Evolutionary conservation across 768 basidiomycete species (phyloP).

Genomic region (Leucocoprinus leucothites): DNA sequence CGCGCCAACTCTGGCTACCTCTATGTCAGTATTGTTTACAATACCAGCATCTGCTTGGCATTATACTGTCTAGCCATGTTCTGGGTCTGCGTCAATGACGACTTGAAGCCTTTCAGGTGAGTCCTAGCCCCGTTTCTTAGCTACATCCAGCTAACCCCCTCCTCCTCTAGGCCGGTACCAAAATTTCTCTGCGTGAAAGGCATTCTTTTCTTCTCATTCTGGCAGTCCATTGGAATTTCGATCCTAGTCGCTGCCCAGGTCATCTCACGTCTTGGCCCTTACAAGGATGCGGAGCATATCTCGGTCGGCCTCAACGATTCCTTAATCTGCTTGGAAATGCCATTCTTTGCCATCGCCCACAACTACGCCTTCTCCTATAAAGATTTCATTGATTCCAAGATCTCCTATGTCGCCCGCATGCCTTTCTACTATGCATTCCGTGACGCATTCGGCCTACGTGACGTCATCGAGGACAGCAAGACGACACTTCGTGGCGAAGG

Average conservation of each 20-base stretch:
- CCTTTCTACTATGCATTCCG: conserved; percentile 82
- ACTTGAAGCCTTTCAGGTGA: conserved; percentile 85
- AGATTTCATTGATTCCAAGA: conserved; percentile 69
- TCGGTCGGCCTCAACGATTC: conserved; percentile 88
- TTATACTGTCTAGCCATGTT: conserved; percentile 95
- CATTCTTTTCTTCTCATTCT: conserved; percentile 97
- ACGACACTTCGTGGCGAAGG: conserved; percentile 83
- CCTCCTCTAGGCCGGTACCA: conserved; percentile 68
- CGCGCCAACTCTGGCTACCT: conserved; percentile 85
- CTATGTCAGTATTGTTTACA: conserved; percentile 85
- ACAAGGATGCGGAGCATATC: conserved; percentile 85
- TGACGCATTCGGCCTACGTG: conserved; percentile 84
- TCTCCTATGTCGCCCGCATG: conserved; percentile 80
- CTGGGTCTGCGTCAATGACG: conserved; percentile 90
- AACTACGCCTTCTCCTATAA: conserved; percentile 91
- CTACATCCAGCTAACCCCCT: not conserved
- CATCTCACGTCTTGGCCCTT: conserved; percentile 80
- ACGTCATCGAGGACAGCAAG: conserved; percentile 84
- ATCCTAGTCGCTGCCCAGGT: conserved; percentile 80
- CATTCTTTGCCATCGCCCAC: conserved; percentile 92
- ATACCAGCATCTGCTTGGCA: conserved; percentile 73
- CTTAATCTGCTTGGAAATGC: conserved; percentile 96
- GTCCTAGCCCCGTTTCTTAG: conserved; percentile 18
- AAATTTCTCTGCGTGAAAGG: conserved; percentile 99
- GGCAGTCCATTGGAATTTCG: conserved; percentile 88